Evolutionary conservation across 2,329 filamentous ascomycete species (phyloP).

Genomic region (Chaetomium sp.): DNA sequence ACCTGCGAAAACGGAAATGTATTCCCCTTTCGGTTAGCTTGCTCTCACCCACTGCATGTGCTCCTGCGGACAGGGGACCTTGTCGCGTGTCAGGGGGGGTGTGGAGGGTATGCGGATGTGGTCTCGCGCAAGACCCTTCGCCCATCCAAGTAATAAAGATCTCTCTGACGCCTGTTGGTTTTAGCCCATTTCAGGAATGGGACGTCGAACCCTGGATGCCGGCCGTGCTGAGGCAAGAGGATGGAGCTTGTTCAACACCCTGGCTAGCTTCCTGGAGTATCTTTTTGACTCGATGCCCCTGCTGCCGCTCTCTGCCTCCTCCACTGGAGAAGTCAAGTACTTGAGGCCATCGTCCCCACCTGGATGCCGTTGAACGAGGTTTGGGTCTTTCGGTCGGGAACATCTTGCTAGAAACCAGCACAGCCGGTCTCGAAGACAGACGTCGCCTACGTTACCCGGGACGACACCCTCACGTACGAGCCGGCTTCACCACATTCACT

Average conservation of each 20-base stretch:
- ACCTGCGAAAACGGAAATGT: too few species aligned
- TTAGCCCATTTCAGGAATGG: constrained; percentile 12
- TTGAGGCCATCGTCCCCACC: constrained; percentile 17
- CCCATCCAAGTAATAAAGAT: constrained; percentile 9
- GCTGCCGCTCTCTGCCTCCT: too few species aligned
- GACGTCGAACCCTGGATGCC: constrained; percentile 2
- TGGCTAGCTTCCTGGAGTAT: constrained; percentile 14
- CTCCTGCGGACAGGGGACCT: background rate
- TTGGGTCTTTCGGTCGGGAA: background rate
- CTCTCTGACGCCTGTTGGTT: constrained; percentile 11
- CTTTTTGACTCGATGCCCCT: constrained; percentile 1
- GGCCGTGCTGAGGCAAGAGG: constrained; percentile 5
- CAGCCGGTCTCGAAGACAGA: background rate
- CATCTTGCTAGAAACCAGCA: constrained; percentile 1
- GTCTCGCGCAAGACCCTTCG: constrained; percentile 6
- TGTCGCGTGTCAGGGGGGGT: background rate
- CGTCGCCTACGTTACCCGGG: too few species aligned
- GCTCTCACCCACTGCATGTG: too few species aligned
- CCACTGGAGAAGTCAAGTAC: constrained; percentile 9
- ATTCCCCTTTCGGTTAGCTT: too few species aligned
- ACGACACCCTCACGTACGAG: too few species aligned
- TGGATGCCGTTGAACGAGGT: constrained; percentile 6
- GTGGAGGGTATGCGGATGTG: constrained; percentile 2
- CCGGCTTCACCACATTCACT: too few species aligned
- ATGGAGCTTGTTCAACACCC: constrained; percentile 12